Base-by-base conservation (phyloP, 768 basidiomycete species). In the Lentinula lateritia region DNA sequence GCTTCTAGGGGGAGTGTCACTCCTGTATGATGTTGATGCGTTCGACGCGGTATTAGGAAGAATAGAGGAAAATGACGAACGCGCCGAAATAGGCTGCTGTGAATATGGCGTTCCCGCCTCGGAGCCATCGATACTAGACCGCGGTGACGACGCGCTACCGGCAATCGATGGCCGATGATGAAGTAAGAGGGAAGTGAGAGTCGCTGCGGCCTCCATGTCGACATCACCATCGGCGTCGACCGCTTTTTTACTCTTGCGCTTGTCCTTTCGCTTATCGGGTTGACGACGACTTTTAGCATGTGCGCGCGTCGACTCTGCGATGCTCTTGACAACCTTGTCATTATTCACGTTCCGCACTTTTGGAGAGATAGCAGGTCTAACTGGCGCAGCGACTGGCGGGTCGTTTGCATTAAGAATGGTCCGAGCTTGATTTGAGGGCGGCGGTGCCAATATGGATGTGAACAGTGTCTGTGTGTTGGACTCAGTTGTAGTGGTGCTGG, bases 121-220 rank as follows among this genome's bases (percentile, higher is more conserved):
- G 50, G 87, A 89, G 38, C 53, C 86, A 61, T 87, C 86, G 64
- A 89, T 75, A 66, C 86, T 90, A 6, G 88, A 89, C 61, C 88
- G 82, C 54, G 90, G 89, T 5, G 88, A 90, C 32, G 85, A 81
- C 50, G 80, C 81, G 70, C 83, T 84, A 34, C 78, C 80, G 28
- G 79, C 75, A 13, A 85, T 82, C 9, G 85, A 84, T 18, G 86
- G 84, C 52, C 85, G 78, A 61, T 88, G 81, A 62, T 87, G 82
- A 61, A 89, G 77, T 61, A 88, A 77, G 60, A 92, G 77, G 10
- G 85, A 86, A 0, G 91, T 92, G 65, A 93, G 76, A 8, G 91
- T 89, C 32, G 87, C 89, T 6, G 90, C 91, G 43, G 90, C 91
- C 71, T 92, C 89, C 82, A 92, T 88, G 71, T 91, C 90, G 54